phyloP scores from a whole-genome alignment of 2,329 filamentous ascomycete genomes.

The Trichoderma hamatum region DNA sequence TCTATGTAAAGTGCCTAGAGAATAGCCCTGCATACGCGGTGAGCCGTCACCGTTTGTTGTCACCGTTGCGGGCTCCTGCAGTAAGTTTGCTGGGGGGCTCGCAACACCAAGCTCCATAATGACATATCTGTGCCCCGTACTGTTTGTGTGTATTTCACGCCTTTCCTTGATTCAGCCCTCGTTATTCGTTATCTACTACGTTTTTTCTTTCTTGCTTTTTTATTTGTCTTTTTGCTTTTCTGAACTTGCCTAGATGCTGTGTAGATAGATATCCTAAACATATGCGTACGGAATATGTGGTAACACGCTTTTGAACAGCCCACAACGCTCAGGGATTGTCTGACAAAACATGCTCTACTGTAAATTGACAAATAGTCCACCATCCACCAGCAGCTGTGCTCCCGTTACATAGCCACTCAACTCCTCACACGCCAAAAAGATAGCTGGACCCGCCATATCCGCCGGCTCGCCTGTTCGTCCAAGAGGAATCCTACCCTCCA shows the following conservation, averaged over 20 bases:
- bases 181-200: neutral
- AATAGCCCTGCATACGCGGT: neutral
- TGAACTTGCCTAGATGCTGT: neutral
- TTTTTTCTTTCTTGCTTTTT: neutral
- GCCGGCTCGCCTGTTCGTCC: constrained; percentile 70
- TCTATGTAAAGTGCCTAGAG: neutral
- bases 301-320: neutral
- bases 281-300: neutral
- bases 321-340: neutral
- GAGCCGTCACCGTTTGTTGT: neutral
- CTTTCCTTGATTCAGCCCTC: neutral
- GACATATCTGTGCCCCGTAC: constrained; percentile 2
- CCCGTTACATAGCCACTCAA: constrained; percentile 82
- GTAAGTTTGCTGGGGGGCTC: neutral
- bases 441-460: constrained; percentile 82
- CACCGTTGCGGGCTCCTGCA: constrained; percentile 5
- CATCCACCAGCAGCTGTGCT: constrained; percentile 82
- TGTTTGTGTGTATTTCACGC: neutral
- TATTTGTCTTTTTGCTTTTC: too few relatives aligned
- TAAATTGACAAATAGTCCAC: constrained; percentile 86
- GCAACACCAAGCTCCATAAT: constrained; percentile 18
- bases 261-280: neutral
- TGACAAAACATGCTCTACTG: constrained; percentile 56
- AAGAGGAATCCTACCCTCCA: constrained; percentile 79
- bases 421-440: constrained; percentile 80